These are phyloP conservation scores for Stropharia rugosoannulata DNA, from an alignment of 768 basidiomycete genomes.

Conservation along the genomic window DNA sequence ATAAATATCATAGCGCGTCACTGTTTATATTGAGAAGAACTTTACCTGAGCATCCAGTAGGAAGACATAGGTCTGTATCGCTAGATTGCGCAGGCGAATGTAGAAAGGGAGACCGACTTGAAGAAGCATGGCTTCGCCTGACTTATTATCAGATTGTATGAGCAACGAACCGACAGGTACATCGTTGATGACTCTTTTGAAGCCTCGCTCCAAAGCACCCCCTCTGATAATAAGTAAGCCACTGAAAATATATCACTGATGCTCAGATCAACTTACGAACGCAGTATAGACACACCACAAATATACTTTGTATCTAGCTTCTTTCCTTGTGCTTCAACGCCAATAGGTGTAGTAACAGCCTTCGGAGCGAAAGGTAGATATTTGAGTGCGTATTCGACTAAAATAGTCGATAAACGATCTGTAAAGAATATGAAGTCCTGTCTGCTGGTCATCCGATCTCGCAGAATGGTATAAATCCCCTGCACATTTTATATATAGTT, in stretches of 20 bases:
- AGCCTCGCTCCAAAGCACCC: conserved; percentile 86
- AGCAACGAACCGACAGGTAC: conserved; percentile 86
- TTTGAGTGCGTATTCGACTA: conserved; percentile 84
- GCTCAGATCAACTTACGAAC: conserved; percentile 58
- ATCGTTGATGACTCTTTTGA: conserved; percentile 85
- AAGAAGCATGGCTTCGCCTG: conserved; percentile 87
- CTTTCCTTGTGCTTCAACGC: conserved; percentile 55
- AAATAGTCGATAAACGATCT: conserved; percentile 79
- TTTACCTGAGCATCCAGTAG: conserved; percentile 85
- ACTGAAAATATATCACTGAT: not conserved
- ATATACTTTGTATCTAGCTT: conserved; percentile 65
- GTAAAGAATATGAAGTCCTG: conserved; percentile 94
- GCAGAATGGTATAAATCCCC: conserved; percentile 89
- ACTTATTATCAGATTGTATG: conserved; percentile 81
- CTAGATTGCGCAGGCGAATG: conserved; percentile 64
- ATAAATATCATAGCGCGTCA: not conserved
- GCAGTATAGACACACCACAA: conserved; percentile 87
- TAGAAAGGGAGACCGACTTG: conserved; percentile 77
- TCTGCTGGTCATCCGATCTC: conserved; percentile 65
- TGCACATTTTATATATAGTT: conserved; percentile 23
- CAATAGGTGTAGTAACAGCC: conserved; percentile 68
- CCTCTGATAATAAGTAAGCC: conserved; percentile 48
- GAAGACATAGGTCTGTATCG: conserved; percentile 77
- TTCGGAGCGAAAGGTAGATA: conserved; percentile 71
- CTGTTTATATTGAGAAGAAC: not conserved